phyloP scores from a whole-genome alignment of 2,329 filamentous ascomycete genomes.

The Akanthomyces muscarius region DNA sequence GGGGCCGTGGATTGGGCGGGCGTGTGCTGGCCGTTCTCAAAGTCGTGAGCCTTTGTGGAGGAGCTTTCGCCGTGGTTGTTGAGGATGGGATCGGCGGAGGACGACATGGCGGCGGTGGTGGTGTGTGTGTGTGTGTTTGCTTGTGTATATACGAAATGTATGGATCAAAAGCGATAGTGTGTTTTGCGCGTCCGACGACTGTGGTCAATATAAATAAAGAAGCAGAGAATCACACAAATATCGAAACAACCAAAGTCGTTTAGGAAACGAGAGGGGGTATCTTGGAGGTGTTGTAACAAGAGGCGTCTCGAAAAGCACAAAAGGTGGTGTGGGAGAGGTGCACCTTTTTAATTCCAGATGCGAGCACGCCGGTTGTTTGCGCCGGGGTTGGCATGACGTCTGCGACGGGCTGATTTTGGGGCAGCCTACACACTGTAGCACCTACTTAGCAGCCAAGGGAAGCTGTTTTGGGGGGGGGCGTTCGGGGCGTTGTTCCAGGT shows the following conservation, averaged over 20 bases:
- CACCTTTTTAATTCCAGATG: neutral
- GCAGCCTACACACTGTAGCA: too few species aligned
- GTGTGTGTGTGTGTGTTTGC: neutral
- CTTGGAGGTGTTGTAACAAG: neutral
- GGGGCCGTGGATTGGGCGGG: conserved; percentile 20
- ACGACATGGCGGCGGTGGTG: conserved; percentile 6
- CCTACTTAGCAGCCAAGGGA: too few species aligned
- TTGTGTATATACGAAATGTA: neutral
- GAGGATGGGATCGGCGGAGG: conserved; percentile 9
- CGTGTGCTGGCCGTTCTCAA: conserved; percentile 24
- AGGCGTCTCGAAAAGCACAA: neutral
- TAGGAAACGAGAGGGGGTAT: neutral
- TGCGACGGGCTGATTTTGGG: neutral
- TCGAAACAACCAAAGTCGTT: neutral
- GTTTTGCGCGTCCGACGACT: neutral
- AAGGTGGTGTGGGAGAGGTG: neutral
- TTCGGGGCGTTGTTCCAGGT: neutral
- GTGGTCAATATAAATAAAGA: neutral
- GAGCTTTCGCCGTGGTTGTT: conserved; percentile 22
- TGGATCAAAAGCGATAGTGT: neutral
- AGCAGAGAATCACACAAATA: too few species aligned
- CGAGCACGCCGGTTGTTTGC: too few species aligned
- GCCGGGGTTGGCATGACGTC: neutral
- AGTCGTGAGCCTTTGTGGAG: conserved; percentile 17
- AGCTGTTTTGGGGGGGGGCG: too few species aligned